Evolutionary conservation across 164 flowering plant genomes (phyloP).

Genomic region (Vitis labrusca): DNA sequence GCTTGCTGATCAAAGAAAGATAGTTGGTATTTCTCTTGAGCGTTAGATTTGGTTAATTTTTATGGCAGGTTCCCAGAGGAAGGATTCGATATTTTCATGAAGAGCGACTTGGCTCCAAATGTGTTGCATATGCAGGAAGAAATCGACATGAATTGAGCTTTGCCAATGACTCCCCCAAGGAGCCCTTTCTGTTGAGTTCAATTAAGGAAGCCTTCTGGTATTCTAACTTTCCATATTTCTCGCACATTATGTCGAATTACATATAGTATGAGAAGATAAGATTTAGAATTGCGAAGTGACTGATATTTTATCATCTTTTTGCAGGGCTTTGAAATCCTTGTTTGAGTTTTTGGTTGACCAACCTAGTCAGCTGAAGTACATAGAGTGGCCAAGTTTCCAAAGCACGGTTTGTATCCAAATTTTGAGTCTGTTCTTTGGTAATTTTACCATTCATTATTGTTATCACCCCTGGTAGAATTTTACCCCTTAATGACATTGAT

Average conservation of each 20-base stretch:
- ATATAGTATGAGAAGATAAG: background rate
- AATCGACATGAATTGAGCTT: conserved; percentile 23
- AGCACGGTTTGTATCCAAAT: conserved; percentile 62
- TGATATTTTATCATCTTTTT: conserved; percentile 1
- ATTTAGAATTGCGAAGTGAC: background rate
- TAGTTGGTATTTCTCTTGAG: too few relatives aligned
- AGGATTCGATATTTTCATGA: background rate
- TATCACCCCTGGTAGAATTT: background rate
- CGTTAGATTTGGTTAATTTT: background rate
- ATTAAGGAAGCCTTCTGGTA: conserved; percentile 44
- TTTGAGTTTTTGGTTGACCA: conserved; percentile 67
- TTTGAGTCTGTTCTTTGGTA: background rate
- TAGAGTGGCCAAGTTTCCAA: conserved; percentile 88
- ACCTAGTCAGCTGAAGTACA: conserved; percentile 80
- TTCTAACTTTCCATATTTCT: background rate
- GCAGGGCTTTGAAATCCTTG: conserved; percentile 57
- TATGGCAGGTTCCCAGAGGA: conserved; percentile 20
- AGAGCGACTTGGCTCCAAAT: conserved; percentile 5
- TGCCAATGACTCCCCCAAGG: conserved; percentile 25
- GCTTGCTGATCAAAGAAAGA: too few relatives aligned
- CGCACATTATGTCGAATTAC: too few relatives aligned
- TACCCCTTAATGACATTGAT: background rate
- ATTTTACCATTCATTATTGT: background rate
- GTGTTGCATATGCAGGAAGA: conserved; percentile 24
- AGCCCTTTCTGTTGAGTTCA: conserved; percentile 41